Evolutionary conservation across 441 rosid genomes (phyloP).

Genomic region (Aquilaria agallochum): DNA sequence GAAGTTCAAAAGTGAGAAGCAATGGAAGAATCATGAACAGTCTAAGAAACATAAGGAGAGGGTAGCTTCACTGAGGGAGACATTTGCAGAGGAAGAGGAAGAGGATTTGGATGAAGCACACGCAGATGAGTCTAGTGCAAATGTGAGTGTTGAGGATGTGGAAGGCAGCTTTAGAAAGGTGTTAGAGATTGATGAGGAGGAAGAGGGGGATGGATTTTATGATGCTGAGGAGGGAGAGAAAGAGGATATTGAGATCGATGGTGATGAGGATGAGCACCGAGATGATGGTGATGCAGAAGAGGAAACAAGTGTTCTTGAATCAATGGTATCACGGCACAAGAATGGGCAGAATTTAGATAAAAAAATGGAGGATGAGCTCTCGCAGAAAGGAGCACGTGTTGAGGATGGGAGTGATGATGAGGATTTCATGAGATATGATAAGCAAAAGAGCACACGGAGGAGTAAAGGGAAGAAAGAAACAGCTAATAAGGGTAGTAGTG

Average conservation of each 20-base stretch:
- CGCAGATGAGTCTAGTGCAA: conserved; percentile 24
- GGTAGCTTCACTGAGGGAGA: conserved; percentile 72
- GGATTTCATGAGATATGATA: conserved; percentile 56
- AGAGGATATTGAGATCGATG: conserved; percentile 23
- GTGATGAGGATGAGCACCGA: conserved; percentile 12
- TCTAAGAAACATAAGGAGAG: conserved; percentile 97
- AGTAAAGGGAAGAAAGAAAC: conserved; percentile 52
- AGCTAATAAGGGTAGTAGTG: conserved; percentile 34
- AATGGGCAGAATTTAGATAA: conserved; percentile 32
- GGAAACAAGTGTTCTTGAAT: conserved; percentile 60
- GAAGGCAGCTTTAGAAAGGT: conserved; percentile 46
- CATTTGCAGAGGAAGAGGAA: conserved; percentile 47
- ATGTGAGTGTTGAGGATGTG: conserved; percentile 31
- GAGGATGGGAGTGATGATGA: conserved; percentile 40
- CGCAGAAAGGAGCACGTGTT: conserved; percentile 14
- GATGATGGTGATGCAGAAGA: conserved; percentile 36
- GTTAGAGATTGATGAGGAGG: conserved; percentile 29
- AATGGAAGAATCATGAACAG: conserved; percentile 98
- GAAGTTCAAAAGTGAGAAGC: conserved; percentile 94
- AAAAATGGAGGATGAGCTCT: conserved; percentile 28
- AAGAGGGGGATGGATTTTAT: conserved; percentile 30
- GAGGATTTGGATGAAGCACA: conserved; percentile 26
- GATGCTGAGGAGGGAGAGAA: conserved; percentile 33
- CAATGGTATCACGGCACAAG: conserved; percentile 60
- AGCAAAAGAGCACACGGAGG: conserved; percentile 55